Conservation (phyloP, 768 basidiomycete species). For the Leccinellum albellum region DNA sequence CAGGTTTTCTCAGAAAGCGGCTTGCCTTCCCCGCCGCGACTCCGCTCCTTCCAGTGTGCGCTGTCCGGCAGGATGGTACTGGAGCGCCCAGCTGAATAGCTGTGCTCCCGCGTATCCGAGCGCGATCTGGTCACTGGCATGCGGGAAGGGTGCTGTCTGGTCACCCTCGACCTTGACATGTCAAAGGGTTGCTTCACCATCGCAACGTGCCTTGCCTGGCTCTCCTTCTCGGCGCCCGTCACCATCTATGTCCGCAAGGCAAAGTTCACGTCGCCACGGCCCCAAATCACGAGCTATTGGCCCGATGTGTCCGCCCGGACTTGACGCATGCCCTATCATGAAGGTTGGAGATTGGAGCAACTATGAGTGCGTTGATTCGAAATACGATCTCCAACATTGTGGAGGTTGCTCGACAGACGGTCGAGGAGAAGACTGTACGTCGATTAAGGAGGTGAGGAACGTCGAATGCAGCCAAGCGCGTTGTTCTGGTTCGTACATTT, state of each 20-base stretch:
- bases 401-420: constrained; percentile 70
- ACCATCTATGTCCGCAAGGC: constrained; percentile 33
- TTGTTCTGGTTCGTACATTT: constrained; percentile 45
- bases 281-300: constrained; percentile 33
- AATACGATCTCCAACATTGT: constrained; percentile 63
- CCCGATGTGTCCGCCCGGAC: constrained; percentile 46
- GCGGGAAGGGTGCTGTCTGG: constrained; percentile 47
- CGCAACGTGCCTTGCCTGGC: constrained; percentile 3
- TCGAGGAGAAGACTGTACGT: constrained; percentile 66
- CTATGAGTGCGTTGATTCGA: constrained; percentile 63
- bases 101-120: constrained; percentile 14
- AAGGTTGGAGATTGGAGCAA: constrained; percentile 38
- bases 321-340: constrained; percentile 55
- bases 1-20: constrained; percentile 14
- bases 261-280: constrained; percentile 24
- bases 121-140: constrained; percentile 18
- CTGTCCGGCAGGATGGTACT: constrained; percentile 21
- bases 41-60: background rate
- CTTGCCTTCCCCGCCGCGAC: constrained; percentile 9
- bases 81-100: background rate
- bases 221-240: constrained; percentile 28
- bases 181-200: constrained; percentile 30
- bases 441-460: constrained; percentile 61
- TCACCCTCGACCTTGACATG: constrained; percentile 39
- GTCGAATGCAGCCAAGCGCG: constrained; percentile 61